phyloP scores from a whole-genome alignment of 2,329 filamentous ascomycete species.

The Pseudophaeomoniella oleicola region DNA sequence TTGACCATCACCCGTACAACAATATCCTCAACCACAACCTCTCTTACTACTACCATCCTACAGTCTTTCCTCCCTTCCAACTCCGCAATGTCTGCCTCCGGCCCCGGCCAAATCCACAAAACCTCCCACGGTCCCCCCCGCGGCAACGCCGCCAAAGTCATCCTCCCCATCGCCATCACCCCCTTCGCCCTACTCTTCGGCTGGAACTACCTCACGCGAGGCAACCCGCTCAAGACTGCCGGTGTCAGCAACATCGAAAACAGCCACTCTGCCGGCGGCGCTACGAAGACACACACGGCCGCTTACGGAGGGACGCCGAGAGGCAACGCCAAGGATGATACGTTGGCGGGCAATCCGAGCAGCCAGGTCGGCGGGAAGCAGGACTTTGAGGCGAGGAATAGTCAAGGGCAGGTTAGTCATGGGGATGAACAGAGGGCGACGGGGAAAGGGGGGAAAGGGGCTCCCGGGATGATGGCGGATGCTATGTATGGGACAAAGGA shows the following conservation, averaged over 20 bases:
- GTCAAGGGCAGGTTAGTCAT: neutral
- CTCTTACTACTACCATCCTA: too few species aligned
- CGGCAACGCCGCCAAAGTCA: neutral
- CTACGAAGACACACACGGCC: constrained; percentile 10
- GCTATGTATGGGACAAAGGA: constrained; percentile 2
- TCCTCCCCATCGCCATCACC: constrained; percentile 1
- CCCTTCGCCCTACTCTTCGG: neutral
- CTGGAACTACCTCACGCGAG: neutral
- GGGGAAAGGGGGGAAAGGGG: neutral
- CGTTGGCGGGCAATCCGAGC: neutral
- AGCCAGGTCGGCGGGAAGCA: neutral
- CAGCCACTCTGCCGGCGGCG: constrained; percentile 9
- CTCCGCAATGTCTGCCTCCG: neutral
- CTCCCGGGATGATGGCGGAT: neutral
- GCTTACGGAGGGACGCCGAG: constrained; percentile 11
- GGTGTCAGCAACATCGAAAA: constrained; percentile 11
- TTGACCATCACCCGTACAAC: neutral
- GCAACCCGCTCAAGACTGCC: neutral
- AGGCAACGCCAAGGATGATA: constrained; percentile 6
- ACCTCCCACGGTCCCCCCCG: neutral
- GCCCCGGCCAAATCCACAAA: neutral
- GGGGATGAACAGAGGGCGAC: neutral
- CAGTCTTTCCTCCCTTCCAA: too few species aligned
- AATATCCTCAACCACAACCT: neutral
- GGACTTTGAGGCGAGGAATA: neutral